A percentile compares a stretch with the other conserved stretches of the same genome.
phyloP scores from a whole-genome alignment of 306 rosid genomes.

The Inga leiocalycina region DNA sequence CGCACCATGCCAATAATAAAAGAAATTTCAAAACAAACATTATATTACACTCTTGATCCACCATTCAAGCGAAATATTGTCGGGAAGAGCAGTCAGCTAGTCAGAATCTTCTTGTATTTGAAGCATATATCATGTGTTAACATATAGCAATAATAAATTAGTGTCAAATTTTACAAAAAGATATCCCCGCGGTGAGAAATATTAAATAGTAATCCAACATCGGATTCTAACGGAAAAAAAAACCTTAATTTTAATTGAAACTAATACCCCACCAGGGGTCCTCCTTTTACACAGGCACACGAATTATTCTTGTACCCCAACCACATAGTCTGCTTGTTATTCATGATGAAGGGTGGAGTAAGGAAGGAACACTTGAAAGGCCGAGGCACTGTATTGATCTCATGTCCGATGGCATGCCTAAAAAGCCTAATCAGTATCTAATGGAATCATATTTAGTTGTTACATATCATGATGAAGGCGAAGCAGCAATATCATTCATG shows the following conservation, averaged over 20 bases:
- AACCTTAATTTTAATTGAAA: not conserved
- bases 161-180: not conserved
- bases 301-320: constrained; percentile 20
- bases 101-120: not conserved
- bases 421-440: not conserved
- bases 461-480: constrained; percentile 29
- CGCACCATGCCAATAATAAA: not conserved
- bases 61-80: not conserved
- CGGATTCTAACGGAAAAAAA: not conserved
- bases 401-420: not conserved
- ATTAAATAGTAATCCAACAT: not conserved
- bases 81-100: not conserved
- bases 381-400: not conserved
- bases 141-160: not conserved
- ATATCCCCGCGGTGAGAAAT: not conserved
- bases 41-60: not conserved
- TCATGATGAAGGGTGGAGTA: not conserved
- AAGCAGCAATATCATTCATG: constrained; percentile 55
- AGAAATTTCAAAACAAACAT: not conserved
- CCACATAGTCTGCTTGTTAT: constrained; percentile 16
- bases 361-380: not conserved
- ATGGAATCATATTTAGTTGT: constrained; percentile 1
- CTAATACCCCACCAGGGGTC: not conserved
- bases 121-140: not conserved
- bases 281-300: not conserved